phyloP scores from a whole-genome alignment of 2,329 filamentous ascomycete species.

The Paraphoma sp. region DNA sequence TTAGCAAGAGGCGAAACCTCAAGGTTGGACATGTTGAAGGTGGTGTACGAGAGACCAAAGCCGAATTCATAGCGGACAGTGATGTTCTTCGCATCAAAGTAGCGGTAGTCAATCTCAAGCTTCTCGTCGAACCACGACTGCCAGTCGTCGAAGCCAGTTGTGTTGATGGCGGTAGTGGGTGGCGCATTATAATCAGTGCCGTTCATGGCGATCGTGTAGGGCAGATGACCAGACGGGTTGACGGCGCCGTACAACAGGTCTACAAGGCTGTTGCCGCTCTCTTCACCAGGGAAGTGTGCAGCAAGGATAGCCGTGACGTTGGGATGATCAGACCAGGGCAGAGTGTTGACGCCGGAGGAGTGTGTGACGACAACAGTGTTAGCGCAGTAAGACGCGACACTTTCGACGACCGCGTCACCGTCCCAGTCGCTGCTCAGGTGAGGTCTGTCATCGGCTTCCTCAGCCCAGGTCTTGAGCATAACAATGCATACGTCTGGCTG shows the following conservation, averaged over 20 bases:
- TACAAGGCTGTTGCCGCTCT: constrained; percentile 49
- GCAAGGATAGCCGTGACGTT: constrained; percentile 53
- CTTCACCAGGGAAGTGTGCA: constrained; percentile 52
- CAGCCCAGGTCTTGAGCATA: constrained; percentile 63
- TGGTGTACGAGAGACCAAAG: constrained; percentile 77
- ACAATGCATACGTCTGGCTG: constrained; percentile 60
- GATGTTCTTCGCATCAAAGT: constrained; percentile 71
- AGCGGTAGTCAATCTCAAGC: constrained; percentile 79
- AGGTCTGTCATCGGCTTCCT: constrained; percentile 53
- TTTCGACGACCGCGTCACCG: constrained; percentile 49
- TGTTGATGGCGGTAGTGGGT: constrained; percentile 48
- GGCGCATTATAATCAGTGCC: constrained; percentile 69
- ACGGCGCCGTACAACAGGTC: constrained; percentile 73
- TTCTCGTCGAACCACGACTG: constrained; percentile 62
- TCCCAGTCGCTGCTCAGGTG: constrained; percentile 53
- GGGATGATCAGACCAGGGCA: constrained; percentile 51
- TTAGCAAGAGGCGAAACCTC: constrained; percentile 58
- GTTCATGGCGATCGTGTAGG: constrained; percentile 81
- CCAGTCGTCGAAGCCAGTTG: constrained; percentile 50
- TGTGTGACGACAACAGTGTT: constrained; percentile 61
- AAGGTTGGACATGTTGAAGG: constrained; percentile 74
- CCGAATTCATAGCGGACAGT: constrained; percentile 82
- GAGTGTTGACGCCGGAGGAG: constrained; percentile 50
- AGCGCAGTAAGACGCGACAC: constrained; percentile 54
- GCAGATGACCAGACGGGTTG: constrained; percentile 80